Evolutionary conservation across 1,284 basidiomycete species (phyloP), one percentile per base, ranked within the genome.

Genomic region (Cryptococcus maquisensis): DNA sequence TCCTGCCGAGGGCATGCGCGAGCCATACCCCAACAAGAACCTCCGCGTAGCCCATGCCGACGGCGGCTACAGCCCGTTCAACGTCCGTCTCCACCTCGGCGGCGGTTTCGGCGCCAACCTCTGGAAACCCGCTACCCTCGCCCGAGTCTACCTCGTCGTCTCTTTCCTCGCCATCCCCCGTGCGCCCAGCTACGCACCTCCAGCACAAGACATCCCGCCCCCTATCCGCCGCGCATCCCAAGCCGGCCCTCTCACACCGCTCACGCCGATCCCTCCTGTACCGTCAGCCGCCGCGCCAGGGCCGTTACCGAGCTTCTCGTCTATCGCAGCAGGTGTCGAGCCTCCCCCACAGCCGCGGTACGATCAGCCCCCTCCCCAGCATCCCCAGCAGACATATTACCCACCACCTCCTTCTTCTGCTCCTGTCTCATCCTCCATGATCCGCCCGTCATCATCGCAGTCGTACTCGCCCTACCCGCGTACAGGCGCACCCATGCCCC

Each of bases 21-120:
- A 73, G 44, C 67, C 67, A 15, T 74, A 72, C 48, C 72, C 72
- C n/a, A 67, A 74, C 47, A 66, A 69, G 46, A 72, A 70, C 49
- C 67, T 69, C 3, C 57, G 65, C 13, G 57, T 74, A 2, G 52
- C 68, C 20, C 63, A 67, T 8, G 51, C 67, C 0, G 70, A 73
- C 49, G 51, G 55, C 18, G 45, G 48, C 3, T 73, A 59, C 47
- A 55, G 51, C 20, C 54, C 61, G 3, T 74, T 68, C 62, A 74
- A 74, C 45, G 62, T 72, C 3, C 60, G 72, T 18, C 47, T 74
- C 7, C 72, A 74, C 52, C 61, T 73, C 5, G 72, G 72, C 12
- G 72, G 71, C 2, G 72, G 69, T 3, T 59, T 74, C 2, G 71
- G 70, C 8, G 71, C 66, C 10, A 65, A 58, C 6, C 48, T 73